Percentiles rank a stretch among this genome's conserved stretches.
These are phyloP conservation scores for Tulasnella sp. DNA, from an alignment of 768 basidiomycete species.

Conservation along the genomic window DNA sequence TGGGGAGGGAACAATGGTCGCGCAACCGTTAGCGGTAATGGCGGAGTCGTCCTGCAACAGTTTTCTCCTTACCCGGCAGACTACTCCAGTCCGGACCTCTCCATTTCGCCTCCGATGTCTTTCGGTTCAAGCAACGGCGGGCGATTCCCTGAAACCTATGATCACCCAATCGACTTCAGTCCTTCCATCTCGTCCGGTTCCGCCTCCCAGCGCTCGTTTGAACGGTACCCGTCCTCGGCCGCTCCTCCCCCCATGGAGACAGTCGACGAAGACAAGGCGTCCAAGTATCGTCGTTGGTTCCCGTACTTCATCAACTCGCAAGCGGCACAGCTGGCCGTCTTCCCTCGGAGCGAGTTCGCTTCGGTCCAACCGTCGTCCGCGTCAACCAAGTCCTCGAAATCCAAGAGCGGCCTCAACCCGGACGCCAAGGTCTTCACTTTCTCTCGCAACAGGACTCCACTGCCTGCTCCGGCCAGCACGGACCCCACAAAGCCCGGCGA, in stretches of 20 bases:
- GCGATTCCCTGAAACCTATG: background rate
- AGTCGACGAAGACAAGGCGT: background rate
- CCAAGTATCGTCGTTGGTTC: conserved; percentile 10
- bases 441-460: conserved; percentile 7
- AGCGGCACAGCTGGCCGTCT: background rate
- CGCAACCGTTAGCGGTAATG: background rate
- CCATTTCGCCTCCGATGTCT: background rate
- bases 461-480: background rate
- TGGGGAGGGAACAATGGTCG: conserved; percentile 13
- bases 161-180: background rate
- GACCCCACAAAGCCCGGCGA: background rate
- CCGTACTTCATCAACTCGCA: conserved; percentile 9
- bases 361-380: conserved; percentile 14
- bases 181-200: background rate
- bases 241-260: conserved; percentile 7
- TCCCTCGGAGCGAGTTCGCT: background rate
- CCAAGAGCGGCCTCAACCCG: conserved; percentile 58
- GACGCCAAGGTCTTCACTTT: conserved; percentile 76
- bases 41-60: background rate
- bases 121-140: background rate
- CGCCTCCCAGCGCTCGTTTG: conserved; percentile 5
- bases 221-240: conserved; percentile 3
- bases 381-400: background rate
- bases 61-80: background rate
- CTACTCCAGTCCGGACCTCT: background rate